Conservation (phyloP, 1,284 basidiomycete genomes). For the Ganoderma multipileum region DNA sequence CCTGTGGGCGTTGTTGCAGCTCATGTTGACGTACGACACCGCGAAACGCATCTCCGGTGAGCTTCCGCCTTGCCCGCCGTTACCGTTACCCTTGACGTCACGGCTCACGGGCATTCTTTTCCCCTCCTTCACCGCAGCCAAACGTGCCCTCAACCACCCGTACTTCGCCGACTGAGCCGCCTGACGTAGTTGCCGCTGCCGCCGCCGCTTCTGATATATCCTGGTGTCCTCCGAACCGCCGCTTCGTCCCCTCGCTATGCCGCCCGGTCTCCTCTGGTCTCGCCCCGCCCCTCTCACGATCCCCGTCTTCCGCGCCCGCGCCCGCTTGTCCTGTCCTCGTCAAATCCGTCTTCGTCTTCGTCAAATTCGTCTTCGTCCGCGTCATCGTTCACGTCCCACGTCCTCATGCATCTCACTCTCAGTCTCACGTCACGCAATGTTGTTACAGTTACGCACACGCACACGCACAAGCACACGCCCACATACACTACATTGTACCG, state of each 20-base stretch:
- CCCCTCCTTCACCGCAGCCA: constrained; percentile 56
- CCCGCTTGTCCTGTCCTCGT: not conserved
- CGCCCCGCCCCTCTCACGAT: not conserved
- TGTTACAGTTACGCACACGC: constrained; percentile 12
- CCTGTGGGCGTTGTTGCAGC: constrained; percentile 45
- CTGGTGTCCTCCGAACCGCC: not conserved
- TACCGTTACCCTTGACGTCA: not conserved
- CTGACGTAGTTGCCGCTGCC: not conserved
- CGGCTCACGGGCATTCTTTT: not conserved
- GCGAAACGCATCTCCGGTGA: constrained; percentile 92
- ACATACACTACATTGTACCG: constrained; percentile 28
- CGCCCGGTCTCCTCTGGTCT: not conserved
- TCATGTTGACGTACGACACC: constrained; percentile 91
- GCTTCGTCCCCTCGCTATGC: constrained; percentile 15
- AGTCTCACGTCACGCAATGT: constrained; percentile 27
- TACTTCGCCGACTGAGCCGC: constrained; percentile 71
- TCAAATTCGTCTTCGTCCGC: not conserved
- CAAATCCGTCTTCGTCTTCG: not conserved
- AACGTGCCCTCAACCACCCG: constrained; percentile 84
- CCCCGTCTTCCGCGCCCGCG: not conserved
- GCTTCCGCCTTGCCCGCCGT: constrained; percentile 29
- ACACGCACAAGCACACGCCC: not conserved
- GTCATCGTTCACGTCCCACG: constrained; percentile 19
- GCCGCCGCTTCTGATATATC: not conserved
- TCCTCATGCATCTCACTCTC: constrained; percentile 20